These are phyloP conservation scores for Kluyveromyces starmeri DNA, from an alignment of 805 yeast species.

Conservation along the genomic window DNA sequence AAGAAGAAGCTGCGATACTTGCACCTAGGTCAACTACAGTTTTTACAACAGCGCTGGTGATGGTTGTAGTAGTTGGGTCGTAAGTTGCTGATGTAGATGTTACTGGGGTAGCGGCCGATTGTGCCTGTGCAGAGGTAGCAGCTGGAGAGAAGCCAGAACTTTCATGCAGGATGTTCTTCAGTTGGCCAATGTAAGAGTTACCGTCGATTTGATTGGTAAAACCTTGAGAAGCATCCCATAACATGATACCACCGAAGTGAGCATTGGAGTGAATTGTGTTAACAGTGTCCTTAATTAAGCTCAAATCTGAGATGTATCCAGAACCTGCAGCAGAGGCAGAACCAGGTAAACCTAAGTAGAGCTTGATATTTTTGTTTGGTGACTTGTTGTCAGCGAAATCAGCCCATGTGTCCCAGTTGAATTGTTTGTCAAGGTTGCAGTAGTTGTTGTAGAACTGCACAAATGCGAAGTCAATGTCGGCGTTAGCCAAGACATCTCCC, in stretches of 20 bases:
- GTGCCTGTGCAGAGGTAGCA: constrained; percentile 11
- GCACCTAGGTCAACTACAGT: not conserved
- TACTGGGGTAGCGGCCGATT: constrained; percentile 13
- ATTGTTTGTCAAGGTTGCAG: constrained; percentile 46
- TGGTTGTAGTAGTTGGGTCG: constrained; percentile 8
- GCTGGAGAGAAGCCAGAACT: constrained; percentile 13
- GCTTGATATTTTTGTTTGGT: constrained; percentile 59
- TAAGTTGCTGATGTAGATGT: constrained; percentile 4
- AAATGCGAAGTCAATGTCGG: constrained; percentile 70
- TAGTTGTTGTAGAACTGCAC: constrained; percentile 87
- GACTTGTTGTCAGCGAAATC: constrained; percentile 48
- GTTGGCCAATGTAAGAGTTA: constrained; percentile 32
- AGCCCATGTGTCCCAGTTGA: constrained; percentile 71
- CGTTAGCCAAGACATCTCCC: constrained; percentile 48
- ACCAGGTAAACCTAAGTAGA: constrained; percentile 73
- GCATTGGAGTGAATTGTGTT: constrained; percentile 65
- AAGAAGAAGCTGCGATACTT: not conserved
- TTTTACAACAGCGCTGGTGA: constrained; percentile 2
- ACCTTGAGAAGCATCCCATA: constrained; percentile 89
- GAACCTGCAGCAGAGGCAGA: constrained; percentile 49
- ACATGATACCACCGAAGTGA: constrained; percentile 76
- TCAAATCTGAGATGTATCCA: constrained; percentile 46
- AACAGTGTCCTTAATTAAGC: constrained; percentile 36
- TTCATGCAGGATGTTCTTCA: constrained; percentile 35
- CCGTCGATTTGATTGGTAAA: constrained; percentile 39